Evolutionary conservation across 345 rosid genomes (phyloP).

Genomic region (Eucalyptus cloeziana): DNA sequence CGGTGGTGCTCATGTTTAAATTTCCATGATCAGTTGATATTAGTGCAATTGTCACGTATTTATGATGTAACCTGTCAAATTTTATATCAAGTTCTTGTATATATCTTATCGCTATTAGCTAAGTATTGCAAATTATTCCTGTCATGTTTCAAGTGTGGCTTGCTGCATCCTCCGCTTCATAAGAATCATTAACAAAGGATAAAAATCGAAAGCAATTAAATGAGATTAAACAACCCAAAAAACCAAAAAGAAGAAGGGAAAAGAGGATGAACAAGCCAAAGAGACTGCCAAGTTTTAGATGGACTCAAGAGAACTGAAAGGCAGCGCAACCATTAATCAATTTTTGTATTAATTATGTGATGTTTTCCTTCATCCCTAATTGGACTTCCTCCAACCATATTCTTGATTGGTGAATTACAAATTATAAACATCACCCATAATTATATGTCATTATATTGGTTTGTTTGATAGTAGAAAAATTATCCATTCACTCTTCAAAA

Average conservation of each 20-base stretch:
- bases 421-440: not conserved
- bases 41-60: not conserved
- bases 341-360: not conserved
- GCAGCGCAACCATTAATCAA: not conserved
- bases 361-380: not conserved
- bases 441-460: not conserved
- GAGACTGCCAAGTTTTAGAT: not conserved
- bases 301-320: not conserved
- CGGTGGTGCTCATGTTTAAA: not conserved
- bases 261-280: not conserved
- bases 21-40: not conserved
- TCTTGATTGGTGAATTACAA: not conserved
- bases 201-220: not conserved
- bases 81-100: not conserved
- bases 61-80: not conserved
- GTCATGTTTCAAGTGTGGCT: not conserved
- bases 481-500: not conserved
- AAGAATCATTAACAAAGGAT: not conserved
- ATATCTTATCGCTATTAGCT: not conserved
- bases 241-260: not conserved
- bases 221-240: not conserved
- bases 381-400: not conserved
- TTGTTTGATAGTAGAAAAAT: not conserved
- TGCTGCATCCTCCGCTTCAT: not conserved
- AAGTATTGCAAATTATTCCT: not conserved